Evolutionary conservation across 2,329 filamentous ascomycete species (phyloP).

Genomic region (Rasamsonia emersonii): DNA sequence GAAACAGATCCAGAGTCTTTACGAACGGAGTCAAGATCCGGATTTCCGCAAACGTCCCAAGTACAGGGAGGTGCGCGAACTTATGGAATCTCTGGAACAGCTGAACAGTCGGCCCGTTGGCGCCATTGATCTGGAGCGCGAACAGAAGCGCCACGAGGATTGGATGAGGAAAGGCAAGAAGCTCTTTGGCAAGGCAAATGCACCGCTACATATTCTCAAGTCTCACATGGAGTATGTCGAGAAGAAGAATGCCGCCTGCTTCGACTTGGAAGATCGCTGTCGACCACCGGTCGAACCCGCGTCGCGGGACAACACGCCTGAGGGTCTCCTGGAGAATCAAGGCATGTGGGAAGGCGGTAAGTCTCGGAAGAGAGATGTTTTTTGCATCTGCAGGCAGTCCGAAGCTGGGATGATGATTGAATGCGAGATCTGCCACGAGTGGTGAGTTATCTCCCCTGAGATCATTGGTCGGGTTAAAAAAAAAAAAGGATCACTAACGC

Average conservation of each 20-base stretch:
- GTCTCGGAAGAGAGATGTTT: slow-evolving; percentile 66
- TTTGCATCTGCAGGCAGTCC: slow-evolving; percentile 88
- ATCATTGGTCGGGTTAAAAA: neutral
- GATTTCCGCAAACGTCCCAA: slow-evolving; percentile 74
- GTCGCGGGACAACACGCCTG: slow-evolving; percentile 68
- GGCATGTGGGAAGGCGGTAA: slow-evolving; percentile 35
- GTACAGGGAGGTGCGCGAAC: slow-evolving; percentile 82
- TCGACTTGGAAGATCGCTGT: slow-evolving; percentile 82
- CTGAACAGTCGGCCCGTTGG: slow-evolving; percentile 88
- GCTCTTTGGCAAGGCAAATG: slow-evolving; percentile 95
- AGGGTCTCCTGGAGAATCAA: slow-evolving; percentile 42
- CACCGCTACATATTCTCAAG: slow-evolving; percentile 88
- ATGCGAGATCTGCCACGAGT: slow-evolving; percentile 95
- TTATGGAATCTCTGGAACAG: slow-evolving; percentile 78
- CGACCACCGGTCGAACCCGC: slow-evolving; percentile 85
- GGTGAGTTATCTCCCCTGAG: slow-evolving; percentile 48
- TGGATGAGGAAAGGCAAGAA: slow-evolving; percentile 99
- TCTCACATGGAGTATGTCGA: slow-evolving; percentile 90
- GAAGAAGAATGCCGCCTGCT: slow-evolving; percentile 82
- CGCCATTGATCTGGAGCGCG: slow-evolving; percentile 85
- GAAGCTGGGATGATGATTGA: slow-evolving; percentile 99
- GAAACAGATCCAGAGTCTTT: slow-evolving; percentile 74
- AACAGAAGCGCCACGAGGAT: slow-evolving; percentile 91
- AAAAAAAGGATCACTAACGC: slow-evolving; percentile 17
- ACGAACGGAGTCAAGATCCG: slow-evolving; percentile 63